Conservation (phyloP, 192 early-diverging fungal genomes). For the Podochytrium sp. region DNA sequence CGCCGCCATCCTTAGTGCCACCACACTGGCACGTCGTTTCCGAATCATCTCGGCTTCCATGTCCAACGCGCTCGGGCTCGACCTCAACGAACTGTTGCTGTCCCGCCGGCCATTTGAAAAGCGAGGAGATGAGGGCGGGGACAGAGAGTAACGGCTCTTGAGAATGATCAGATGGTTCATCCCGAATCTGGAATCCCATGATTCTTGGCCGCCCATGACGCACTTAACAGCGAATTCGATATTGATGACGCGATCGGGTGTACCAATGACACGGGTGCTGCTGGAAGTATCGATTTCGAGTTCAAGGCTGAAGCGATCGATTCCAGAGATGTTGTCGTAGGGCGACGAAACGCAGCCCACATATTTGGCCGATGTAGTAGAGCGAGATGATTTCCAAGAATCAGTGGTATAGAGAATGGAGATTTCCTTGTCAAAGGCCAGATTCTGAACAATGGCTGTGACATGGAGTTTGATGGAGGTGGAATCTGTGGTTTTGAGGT, state of each 20-base stretch:
- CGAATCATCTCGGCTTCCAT: not conserved
- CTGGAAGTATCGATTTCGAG: conserved; percentile 55
- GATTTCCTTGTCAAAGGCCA: conserved; percentile 84
- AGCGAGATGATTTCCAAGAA: conserved; percentile 73
- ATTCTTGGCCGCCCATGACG: conserved; percentile 70
- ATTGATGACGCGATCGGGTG: conserved; percentile 1
- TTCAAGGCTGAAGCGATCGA: conserved; percentile 75
- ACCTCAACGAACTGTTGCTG: not conserved
- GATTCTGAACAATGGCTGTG: conserved; percentile 78
- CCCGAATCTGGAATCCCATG: conserved; percentile 82
- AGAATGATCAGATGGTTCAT: conserved; percentile 24
- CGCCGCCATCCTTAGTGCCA: conserved; percentile 9
- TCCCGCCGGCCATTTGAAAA: not conserved
- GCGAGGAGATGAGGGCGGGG: not conserved
- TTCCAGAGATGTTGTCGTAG: conserved; percentile 39
- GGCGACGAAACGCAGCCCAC: conserved; percentile 58
- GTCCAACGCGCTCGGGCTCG: conserved; percentile 9
- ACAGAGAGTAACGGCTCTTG: not conserved
- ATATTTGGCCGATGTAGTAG: conserved; percentile 58
- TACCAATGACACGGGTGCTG: not conserved
- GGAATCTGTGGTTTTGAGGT: conserved; percentile 38
- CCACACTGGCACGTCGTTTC: conserved; percentile 1
- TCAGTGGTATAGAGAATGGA: conserved; percentile 79
- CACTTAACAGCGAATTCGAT: conserved; percentile 61
- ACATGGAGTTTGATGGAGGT: conserved; percentile 50